Evolutionary conservation across 768 basidiomycete species (phyloP).

Genomic region (Sistotremastrum suecicum): DNA sequence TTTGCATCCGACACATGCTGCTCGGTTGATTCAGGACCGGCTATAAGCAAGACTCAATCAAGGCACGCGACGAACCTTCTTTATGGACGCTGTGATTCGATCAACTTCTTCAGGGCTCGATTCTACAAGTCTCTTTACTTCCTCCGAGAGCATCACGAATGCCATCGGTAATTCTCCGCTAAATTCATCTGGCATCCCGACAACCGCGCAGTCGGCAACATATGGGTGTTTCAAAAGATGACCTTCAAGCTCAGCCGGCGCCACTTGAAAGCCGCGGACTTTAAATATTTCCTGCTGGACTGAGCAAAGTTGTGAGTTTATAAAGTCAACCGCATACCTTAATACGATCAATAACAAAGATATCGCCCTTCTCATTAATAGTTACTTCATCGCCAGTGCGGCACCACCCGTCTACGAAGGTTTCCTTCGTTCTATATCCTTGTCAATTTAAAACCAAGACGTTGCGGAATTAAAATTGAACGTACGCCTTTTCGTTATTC

Average conservation of each 20-base stretch:
- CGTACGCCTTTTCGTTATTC: conserved; percentile 7
- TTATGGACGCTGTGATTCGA: conserved; percentile 29
- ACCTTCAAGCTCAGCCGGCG: conserved; percentile 60
- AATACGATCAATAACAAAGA: conserved; percentile 49
- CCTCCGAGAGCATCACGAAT: conserved; percentile 39
- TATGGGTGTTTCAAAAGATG: conserved; percentile 47
- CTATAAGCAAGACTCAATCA: background rate
- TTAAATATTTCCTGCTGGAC: conserved; percentile 10
- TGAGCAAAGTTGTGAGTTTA: background rate
- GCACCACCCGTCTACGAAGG: conserved; percentile 35
- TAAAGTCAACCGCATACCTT: conserved; percentile 26
- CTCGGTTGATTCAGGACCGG: background rate
- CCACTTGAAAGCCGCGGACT: conserved; percentile 49
- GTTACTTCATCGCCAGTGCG: conserved; percentile 53
- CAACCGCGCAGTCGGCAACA: conserved; percentile 47
- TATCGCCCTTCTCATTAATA: conserved; percentile 37
- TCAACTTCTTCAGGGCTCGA: conserved; percentile 19
- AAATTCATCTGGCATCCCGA: conserved; percentile 53
- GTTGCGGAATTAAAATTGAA: background rate
- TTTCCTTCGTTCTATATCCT: conserved; percentile 1
- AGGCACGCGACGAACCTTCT: conserved; percentile 12
- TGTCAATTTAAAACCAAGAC: background rate
- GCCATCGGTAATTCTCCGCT: conserved; percentile 56
- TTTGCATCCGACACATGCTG: conserved; percentile 13
- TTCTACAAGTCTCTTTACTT: conserved; percentile 23